These are phyloP conservation scores for Glycine latifolia DNA, from an alignment of 306 rosid genomes.

Conservation along the genomic window DNA sequence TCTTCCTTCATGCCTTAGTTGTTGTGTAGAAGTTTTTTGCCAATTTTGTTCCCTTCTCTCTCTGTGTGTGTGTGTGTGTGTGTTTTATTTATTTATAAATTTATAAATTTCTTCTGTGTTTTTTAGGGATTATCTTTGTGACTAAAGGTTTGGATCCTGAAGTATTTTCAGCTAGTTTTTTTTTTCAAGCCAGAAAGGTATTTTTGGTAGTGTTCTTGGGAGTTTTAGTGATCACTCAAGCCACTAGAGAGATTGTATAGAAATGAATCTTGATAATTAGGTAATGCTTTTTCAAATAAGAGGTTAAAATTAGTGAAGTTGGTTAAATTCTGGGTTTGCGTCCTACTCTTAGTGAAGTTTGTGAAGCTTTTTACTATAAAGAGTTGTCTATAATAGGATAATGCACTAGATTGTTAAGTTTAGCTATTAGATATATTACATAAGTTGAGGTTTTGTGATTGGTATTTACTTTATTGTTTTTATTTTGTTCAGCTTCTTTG, in stretches of 20 bases:
- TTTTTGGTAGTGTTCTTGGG: not conserved
- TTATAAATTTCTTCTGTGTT: not conserved
- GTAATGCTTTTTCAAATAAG: not conserved
- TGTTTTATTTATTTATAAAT: not conserved
- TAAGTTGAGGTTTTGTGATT: constrained; percentile 33
- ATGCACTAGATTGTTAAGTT: not conserved
- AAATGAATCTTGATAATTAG: constrained; percentile 15
- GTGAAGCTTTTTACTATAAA: not conserved
- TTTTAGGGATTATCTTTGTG: constrained; percentile 5
- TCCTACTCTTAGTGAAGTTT: not conserved
- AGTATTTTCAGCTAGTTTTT: not conserved
- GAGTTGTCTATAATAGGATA: not conserved
- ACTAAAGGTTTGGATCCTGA: constrained; percentile 8
- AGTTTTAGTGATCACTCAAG: not conserved
- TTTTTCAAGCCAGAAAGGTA: not conserved
- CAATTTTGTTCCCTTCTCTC: not conserved
- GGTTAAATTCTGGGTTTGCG: not conserved
- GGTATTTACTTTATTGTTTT: constrained; percentile 33
- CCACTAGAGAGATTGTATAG: not conserved
- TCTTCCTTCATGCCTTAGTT: not conserved
- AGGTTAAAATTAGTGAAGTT: not conserved
- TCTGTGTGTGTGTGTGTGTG: too few species aligned
- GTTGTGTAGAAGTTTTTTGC: not conserved
- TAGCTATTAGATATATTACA: not conserved
- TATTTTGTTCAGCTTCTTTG: constrained; percentile 56